Evolutionary conservation across 495 filamentous ascomycete species (phyloP).

Genomic region (Trichoderma parareesei): DNA sequence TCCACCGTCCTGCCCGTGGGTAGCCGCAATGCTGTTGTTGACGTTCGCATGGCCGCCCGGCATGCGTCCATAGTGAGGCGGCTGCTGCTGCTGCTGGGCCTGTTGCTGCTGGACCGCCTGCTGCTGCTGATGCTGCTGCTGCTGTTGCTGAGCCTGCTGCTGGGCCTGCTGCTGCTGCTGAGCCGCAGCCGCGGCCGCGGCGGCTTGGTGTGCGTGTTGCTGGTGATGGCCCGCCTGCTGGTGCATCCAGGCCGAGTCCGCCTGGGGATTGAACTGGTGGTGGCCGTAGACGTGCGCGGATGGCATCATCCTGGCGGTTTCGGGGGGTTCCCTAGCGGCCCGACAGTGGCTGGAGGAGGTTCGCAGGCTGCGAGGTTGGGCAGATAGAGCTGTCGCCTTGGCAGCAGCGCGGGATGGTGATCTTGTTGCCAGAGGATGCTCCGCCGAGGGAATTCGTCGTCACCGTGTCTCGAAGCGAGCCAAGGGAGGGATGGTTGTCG

Average conservation of each 20-base stretch:
- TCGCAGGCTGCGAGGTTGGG: neutral
- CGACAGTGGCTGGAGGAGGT: neutral
- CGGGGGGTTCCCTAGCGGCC: neutral
- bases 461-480: neutral
- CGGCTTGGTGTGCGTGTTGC: constrained; percentile 49
- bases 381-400: neutral
- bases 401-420: neutral
- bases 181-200: constrained; percentile 58
- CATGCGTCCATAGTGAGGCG: constrained; percentile 59
- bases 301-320: constrained; percentile 30
- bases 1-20: constrained; percentile 50
- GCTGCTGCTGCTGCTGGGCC: constrained; percentile 21
- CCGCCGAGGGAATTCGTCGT: neutral
- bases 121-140: constrained; percentile 19
- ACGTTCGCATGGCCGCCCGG: constrained; percentile 52
- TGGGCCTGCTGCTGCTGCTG: constrained; percentile 37
- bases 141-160: constrained; percentile 18
- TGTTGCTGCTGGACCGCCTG: constrained; percentile 11
- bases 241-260: constrained; percentile 73
- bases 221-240: constrained; percentile 59
- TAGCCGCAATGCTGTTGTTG: constrained; percentile 23
- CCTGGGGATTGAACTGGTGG: constrained; percentile 67
- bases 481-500: neutral
- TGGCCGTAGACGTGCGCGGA: constrained; percentile 46
- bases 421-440: neutral